Percentiles rank a stretch among this genome's conserved stretches.
Conservation (phyloP, 345 rosid genomes). For the Moricandia arvensis region DNA sequence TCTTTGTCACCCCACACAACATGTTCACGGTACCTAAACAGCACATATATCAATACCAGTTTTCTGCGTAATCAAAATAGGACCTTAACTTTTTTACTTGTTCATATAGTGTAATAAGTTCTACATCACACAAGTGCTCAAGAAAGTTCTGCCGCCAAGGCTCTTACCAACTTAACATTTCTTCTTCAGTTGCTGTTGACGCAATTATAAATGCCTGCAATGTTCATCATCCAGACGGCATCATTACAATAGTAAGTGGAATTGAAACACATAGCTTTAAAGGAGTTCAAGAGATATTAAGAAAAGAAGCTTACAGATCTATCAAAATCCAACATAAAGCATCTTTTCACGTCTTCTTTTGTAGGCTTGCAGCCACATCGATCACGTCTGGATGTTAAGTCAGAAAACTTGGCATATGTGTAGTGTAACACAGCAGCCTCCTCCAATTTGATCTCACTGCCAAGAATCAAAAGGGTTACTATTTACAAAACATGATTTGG, state of each 20-base stretch:
- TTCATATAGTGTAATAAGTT: conserved; percentile 8
- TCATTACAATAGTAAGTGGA: conserved; percentile 1
- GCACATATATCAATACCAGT: background rate
- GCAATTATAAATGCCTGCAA: conserved; percentile 91
- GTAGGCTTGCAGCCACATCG: conserved; percentile 99
- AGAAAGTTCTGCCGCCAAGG: background rate
- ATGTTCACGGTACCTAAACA: conserved; percentile 77
- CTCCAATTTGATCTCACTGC: conserved; percentile 84
- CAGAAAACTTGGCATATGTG: conserved; percentile 89
- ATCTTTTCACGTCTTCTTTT: conserved; percentile 92
- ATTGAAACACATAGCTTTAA: background rate
- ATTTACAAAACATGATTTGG: background rate
- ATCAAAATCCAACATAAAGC: conserved; percentile 97
- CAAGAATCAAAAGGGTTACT: conserved; percentile 7
- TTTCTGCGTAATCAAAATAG: too few species aligned
- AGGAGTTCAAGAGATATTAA: background rate
- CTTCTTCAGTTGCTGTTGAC: conserved; percentile 90
- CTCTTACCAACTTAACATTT: conserved; percentile 84
- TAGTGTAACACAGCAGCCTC: conserved; percentile 96
- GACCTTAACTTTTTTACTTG: too few species aligned
- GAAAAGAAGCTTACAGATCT: conserved; percentile 66
- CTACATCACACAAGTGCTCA: background rate
- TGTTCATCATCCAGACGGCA: background rate
- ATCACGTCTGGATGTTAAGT: conserved; percentile 88
- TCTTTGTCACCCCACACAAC: conserved; percentile 90